These are phyloP conservation scores for Termitomyces sp. DNA, from an alignment of 768 basidiomycete species.

Conservation along the genomic window DNA sequence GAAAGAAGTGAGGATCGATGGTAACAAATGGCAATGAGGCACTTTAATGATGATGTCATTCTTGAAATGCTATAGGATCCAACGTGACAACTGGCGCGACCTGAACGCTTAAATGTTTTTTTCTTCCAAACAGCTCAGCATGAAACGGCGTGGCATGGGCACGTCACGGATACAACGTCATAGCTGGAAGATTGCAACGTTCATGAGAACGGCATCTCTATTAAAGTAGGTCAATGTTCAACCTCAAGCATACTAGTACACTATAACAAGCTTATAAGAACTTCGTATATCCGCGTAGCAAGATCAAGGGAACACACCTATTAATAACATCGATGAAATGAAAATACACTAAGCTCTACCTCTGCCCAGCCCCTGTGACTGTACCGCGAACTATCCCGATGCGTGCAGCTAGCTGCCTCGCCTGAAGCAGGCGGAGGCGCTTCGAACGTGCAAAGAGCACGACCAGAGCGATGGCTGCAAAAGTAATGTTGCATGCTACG, in stretches of 20 bases:
- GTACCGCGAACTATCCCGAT: conserved; percentile 64
- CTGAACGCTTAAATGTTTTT: background rate
- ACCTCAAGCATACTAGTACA: background rate
- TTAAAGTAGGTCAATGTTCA: background rate
- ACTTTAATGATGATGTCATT: background rate
- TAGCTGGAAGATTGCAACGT: background rate
- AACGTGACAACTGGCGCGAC: background rate
- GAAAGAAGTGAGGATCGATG: background rate
- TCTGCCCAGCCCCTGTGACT: conserved; percentile 19
- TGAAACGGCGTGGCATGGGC: background rate
- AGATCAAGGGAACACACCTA: conserved; percentile 4
- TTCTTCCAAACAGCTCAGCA: background rate
- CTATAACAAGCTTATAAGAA: background rate
- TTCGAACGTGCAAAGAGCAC: conserved; percentile 68
- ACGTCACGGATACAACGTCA: background rate
- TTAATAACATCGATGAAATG: conserved; percentile 5
- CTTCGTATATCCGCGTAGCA: background rate
- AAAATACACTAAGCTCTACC: conserved; percentile 2
- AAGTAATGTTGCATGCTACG: conserved; percentile 75
- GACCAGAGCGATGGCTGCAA: conserved; percentile 61
- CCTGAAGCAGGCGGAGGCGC: conserved; percentile 67
- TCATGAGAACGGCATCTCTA: background rate
- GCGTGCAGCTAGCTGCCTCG: conserved; percentile 78
- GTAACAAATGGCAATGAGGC: too few relatives aligned
- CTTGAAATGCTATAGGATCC: background rate